phyloP scores from a whole-genome alignment of 805 yeast genomes.

The Nakazawaea sp. region DNA sequence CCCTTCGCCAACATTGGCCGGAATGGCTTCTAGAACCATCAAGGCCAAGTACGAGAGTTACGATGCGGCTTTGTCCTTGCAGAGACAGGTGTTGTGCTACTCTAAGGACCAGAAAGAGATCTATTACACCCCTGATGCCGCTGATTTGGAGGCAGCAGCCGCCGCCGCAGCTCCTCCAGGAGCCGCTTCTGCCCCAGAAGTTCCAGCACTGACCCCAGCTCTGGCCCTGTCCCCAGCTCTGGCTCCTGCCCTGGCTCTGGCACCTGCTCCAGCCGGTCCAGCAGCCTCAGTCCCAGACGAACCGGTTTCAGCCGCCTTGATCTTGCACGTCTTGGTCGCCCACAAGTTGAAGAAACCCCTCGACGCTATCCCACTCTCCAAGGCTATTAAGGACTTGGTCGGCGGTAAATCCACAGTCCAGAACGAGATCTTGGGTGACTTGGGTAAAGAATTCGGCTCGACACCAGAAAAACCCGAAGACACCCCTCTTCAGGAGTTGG shows the following conservation, averaged over 20 bases:
- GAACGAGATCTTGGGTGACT: constrained; percentile 96
- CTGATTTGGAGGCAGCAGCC: constrained; percentile 34
- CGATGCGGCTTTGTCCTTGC: constrained; percentile 92
- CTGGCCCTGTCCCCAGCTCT: constrained; percentile 52
- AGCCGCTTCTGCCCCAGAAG: constrained; percentile 23
- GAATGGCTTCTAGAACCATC: constrained; percentile 97
- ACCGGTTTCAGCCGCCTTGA: constrained; percentile 77
- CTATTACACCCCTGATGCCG: constrained; percentile 86
- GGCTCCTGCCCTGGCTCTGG: constrained; percentile 48
- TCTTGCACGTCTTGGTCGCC: constrained; percentile 87
- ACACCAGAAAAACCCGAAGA: constrained; percentile 99
- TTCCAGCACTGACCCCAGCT: constrained; percentile 46
- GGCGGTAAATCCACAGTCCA: constrained; percentile 99
- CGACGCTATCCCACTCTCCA: constrained; percentile 78
- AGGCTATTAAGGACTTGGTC: constrained; percentile 94
- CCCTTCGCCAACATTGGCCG: constrained; percentile 97
- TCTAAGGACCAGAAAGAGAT: constrained; percentile 95
- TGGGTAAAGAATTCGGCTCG: constrained; percentile 96
- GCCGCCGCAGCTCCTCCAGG: constrained; percentile 23
- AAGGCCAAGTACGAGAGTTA: constrained; percentile 94
- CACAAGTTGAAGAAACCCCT: constrained; percentile 90
- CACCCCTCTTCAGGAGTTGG: constrained; percentile 91
- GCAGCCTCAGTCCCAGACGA: constrained; percentile 83
- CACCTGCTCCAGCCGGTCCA: constrained; percentile 71
- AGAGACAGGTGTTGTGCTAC: constrained; percentile 92